Percentiles rank a stretch among this genome's conserved stretches.
Conservation (phyloP, 139 green algal species). For the Chlorella ohadii region DNA sequence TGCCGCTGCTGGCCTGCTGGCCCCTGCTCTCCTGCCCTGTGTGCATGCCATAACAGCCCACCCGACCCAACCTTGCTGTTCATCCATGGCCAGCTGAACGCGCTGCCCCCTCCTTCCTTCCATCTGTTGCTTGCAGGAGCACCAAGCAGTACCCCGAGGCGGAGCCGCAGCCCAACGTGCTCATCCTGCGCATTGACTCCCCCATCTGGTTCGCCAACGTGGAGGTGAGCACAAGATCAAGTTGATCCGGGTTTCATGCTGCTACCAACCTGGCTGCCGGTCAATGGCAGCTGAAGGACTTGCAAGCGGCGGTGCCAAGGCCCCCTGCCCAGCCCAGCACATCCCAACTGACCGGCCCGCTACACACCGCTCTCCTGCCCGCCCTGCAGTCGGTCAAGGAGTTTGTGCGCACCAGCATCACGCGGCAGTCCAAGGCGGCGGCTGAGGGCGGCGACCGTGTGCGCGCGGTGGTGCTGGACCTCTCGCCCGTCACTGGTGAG, state of each 20-base stretch:
- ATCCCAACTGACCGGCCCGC: neutral
- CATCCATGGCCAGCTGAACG: too few species aligned
- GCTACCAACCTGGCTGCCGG: too few species aligned
- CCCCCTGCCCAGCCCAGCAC: neutral
- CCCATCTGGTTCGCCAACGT: slow-evolving; percentile 78
- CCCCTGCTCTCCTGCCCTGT: too few species aligned
- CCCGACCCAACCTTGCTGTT: too few species aligned
- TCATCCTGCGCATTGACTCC: slow-evolving; percentile 76
- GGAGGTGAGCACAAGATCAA: neutral
- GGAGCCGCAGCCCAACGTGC: slow-evolving; percentile 47
- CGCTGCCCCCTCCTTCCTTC: too few species aligned
- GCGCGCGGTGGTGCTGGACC: slow-evolving; percentile 60
- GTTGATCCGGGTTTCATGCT: too few species aligned
- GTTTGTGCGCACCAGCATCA: slow-evolving; percentile 1
- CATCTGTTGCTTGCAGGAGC: neutral
- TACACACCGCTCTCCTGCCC: slow-evolving; percentile 56
- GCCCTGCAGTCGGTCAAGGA: slow-evolving; percentile 50
- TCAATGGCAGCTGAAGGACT: too few species aligned
- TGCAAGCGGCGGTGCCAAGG: too few species aligned
- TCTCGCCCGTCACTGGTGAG: slow-evolving; percentile 33
- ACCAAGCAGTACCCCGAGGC: too few species aligned
- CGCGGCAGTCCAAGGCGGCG: neutral
- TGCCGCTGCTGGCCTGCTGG: too few species aligned
- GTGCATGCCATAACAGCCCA: too few species aligned
- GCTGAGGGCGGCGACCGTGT: slow-evolving; percentile 73